These are phyloP conservation scores for Meredithiella fracta DNA, from an alignment of 2,329 filamentous ascomycete species.

Conservation along the genomic window DNA sequence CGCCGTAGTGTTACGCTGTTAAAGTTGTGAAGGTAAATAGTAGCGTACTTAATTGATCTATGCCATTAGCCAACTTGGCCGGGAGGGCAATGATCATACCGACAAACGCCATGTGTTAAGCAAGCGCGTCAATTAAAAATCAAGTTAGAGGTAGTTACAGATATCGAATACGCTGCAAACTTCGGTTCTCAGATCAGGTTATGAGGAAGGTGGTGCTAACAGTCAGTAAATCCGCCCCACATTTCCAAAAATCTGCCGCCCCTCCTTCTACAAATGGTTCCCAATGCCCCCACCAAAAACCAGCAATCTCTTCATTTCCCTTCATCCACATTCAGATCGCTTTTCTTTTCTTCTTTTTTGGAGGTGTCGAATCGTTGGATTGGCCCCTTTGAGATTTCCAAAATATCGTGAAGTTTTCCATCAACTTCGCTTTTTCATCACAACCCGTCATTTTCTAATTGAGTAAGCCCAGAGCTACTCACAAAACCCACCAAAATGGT, in stretches of 20 bases:
- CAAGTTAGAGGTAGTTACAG: too few relatives aligned
- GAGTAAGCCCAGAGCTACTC: slow-evolving; percentile 14
- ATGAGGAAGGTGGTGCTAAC: neutral
- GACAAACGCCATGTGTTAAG: too few relatives aligned
- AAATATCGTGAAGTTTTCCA: slow-evolving; percentile 18
- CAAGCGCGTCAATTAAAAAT: too few relatives aligned
- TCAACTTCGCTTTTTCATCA: slow-evolving; percentile 29
- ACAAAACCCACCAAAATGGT: slow-evolving; percentile 92
- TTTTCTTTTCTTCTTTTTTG: slow-evolving; percentile 12
- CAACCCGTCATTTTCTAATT: slow-evolving; percentile 19
- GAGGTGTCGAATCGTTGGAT: slow-evolving; percentile 14
- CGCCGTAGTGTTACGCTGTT: too few relatives aligned
- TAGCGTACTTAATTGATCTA: too few relatives aligned
- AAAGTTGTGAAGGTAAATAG: too few relatives aligned
- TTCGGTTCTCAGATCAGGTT: too few relatives aligned
- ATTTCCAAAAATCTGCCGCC: slow-evolving; percentile 12
- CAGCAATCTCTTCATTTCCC: slow-evolving; percentile 11
- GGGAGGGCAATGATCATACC: too few relatives aligned
- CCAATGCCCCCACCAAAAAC: slow-evolving; percentile 9
- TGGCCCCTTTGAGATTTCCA: slow-evolving; percentile 12
- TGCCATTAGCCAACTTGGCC: too few relatives aligned
- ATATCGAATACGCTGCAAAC: too few relatives aligned
- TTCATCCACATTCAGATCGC: slow-evolving; percentile 1
- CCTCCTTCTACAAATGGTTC: slow-evolving; percentile 12
- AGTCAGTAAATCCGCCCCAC: neutral